phyloP scores from a whole-genome alignment of 495 filamentous ascomycete genomes.

The Hypoxylon crocopeplum region DNA sequence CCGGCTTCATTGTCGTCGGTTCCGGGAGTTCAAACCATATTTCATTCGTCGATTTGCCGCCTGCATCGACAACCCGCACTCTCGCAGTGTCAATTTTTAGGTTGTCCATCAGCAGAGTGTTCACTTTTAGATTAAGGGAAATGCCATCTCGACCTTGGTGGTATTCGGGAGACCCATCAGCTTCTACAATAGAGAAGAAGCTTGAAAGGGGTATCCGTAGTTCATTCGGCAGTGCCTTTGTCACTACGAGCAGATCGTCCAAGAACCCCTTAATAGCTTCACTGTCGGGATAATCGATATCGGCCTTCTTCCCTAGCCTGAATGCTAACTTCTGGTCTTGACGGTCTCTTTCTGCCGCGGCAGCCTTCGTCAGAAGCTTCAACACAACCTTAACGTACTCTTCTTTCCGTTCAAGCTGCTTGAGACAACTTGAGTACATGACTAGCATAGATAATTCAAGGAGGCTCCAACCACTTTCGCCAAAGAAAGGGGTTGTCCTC shows the following conservation, averaged over 20 bases:
- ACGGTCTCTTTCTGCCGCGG: slow-evolving; percentile 60
- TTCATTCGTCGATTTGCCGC: slow-evolving; percentile 60
- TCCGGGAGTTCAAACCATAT: slow-evolving; percentile 66
- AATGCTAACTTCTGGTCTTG: slow-evolving; percentile 48
- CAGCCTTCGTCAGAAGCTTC: slow-evolving; percentile 76
- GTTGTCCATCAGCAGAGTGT: slow-evolving; percentile 74
- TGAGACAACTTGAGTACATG: slow-evolving; percentile 85
- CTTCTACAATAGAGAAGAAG: slow-evolving; percentile 74
- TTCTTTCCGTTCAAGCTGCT: slow-evolving; percentile 73
- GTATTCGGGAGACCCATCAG: slow-evolving; percentile 75
- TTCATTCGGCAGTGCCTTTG: slow-evolving; percentile 67
- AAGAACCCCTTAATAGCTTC: slow-evolving; percentile 68
- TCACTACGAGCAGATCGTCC: slow-evolving; percentile 67
- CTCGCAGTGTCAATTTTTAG: slow-evolving; percentile 71
- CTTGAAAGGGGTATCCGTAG: slow-evolving; percentile 69
- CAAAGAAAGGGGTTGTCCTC: slow-evolving; percentile 82
- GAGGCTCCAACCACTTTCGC: slow-evolving; percentile 76
- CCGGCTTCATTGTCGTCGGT: slow-evolving; percentile 56
- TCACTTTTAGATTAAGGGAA: slow-evolving; percentile 70
- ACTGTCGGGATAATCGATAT: slow-evolving; percentile 59
- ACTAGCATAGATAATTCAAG: slow-evolving; percentile 83
- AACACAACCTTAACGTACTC: slow-evolving; percentile 81
- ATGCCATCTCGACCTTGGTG: slow-evolving; percentile 79
- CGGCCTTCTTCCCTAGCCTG: slow-evolving; percentile 24
- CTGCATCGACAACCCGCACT: slow-evolving; percentile 64